Conservation (phyloP, 495 filamentous ascomycete species). For the Xylaria castorea region DNA sequence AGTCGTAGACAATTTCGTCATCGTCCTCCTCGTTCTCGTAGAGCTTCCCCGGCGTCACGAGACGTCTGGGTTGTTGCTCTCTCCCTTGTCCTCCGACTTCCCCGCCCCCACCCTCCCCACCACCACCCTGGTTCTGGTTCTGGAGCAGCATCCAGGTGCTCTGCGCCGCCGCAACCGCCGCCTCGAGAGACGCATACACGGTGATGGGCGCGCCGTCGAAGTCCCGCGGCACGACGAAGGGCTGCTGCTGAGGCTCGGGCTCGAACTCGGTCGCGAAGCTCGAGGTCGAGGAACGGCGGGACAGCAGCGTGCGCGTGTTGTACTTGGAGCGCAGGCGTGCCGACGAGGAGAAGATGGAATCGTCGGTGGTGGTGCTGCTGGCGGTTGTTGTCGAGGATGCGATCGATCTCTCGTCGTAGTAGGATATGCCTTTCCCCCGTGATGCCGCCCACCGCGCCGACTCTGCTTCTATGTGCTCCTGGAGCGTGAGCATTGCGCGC, state of each 20-base stretch:
- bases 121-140: slow-evolving; percentile 14
- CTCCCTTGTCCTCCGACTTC: neutral
- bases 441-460: slow-evolving; percentile 15
- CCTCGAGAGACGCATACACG: slow-evolving; percentile 40
- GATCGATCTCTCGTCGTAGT: slow-evolving; percentile 14
- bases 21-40: slow-evolving; percentile 47
- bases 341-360: slow-evolving; percentile 19
- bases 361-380: slow-evolving; percentile 24
- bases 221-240: slow-evolving; percentile 37
- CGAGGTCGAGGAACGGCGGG: slow-evolving; percentile 37
- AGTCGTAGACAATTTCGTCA: slow-evolving; percentile 40
- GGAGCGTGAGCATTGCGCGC: slow-evolving; percentile 23
- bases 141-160: slow-evolving; percentile 30
- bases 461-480: slow-evolving; percentile 19
- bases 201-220: slow-evolving; percentile 37
- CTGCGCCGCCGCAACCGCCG: slow-evolving; percentile 33
- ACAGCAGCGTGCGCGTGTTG: slow-evolving; percentile 24
- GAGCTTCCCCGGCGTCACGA: slow-evolving; percentile 42
- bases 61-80: slow-evolving; percentile 27
- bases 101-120: slow-evolving; percentile 7
- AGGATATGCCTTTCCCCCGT: neutral
- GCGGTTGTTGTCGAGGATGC: neutral
- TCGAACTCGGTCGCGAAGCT: slow-evolving; percentile 37
- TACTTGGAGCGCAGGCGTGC: slow-evolving; percentile 31
- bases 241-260: slow-evolving; percentile 26